These are phyloP conservation scores for Candida bentonensis DNA, from an alignment of 805 yeast species.

Conservation along the genomic window DNA sequence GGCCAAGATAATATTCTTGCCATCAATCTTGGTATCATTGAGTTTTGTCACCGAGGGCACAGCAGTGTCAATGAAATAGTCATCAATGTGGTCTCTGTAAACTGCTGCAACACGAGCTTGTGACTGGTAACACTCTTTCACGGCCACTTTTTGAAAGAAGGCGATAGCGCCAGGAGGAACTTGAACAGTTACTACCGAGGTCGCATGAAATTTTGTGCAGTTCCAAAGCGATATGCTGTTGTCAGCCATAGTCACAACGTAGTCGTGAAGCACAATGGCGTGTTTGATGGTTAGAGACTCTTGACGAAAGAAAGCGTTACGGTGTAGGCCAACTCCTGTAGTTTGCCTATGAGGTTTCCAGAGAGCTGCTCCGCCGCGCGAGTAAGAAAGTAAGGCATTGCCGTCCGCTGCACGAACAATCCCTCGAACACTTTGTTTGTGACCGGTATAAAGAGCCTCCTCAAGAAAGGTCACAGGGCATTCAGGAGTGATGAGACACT, in stretches of 20 bases:
- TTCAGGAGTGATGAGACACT: conserved; percentile 18
- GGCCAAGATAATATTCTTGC: conserved; percentile 28
- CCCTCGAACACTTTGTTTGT: conserved; percentile 60
- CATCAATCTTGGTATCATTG: no score
- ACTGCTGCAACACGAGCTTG: background rate
- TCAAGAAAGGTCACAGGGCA: background rate
- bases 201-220: conserved; percentile 22
- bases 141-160: conserved; percentile 27
- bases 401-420: conserved; percentile 58
- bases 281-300: conserved; percentile 34
- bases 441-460: conserved; percentile 60
- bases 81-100: background rate
- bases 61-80: conserved; percentile 7
- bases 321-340: conserved; percentile 23
- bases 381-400: conserved; percentile 37
- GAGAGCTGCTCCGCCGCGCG: conserved; percentile 18
- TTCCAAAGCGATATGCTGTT: conserved; percentile 45
- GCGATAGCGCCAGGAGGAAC: conserved; percentile 11
- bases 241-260: conserved; percentile 32
- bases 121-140: background rate
- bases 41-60: no score
- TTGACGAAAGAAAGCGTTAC: conserved; percentile 29
- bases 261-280: conserved; percentile 30
- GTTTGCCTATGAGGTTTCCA: conserved; percentile 36
- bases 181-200: background rate